Base-by-base conservation (phyloP, 495 filamentous ascomycete genomes). In the Trichoderma asperelloides region DNA sequence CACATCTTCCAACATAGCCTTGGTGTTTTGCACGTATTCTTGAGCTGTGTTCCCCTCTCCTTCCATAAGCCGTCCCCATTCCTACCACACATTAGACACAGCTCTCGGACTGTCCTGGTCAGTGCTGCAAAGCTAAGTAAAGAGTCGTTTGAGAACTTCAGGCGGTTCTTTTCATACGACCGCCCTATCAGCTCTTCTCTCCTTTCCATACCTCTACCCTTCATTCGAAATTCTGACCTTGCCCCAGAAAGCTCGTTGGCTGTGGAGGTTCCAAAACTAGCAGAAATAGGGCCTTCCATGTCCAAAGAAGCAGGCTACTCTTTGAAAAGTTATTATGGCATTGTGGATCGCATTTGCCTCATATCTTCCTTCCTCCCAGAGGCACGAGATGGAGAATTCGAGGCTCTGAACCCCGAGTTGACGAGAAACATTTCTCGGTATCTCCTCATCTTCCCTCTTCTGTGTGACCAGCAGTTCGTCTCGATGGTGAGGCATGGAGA, bases 1-100 rank as follows among this genome's bases (percentile, higher is more conserved):
- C 63, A 62, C 16, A 28, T 70, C 23, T 70, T 70, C 60, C 43
- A 41, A 18, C 67, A 65, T 33, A 68, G 66, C 51, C 57, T 49
- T 5, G 65, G 69, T 15, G 9, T 70, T 13, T 60, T 51, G 60
- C 63, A 57, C 23, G 64, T 65, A 7, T 65, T 70, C 37, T 49
- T 70, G 62, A 68, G 41, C 5, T 43, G 66, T 41, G 30, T 65
- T 57, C 47, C 66, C 6, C 63, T 40, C n/a, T 27, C 49, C 30
- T 49, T 43, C 28, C 43, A 70, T 1, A 23, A 68, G 63, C 66
- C 62, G 25, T 68, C 69, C 37, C 27, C 57, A 15, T 60, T 70
- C 8, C 18, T 63, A 28, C 66, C 66, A n/a, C 51, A 66, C 5
- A 63, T 70, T 25, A 49, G 23, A 13, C 30, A 68, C 18, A 67